Evolutionary conservation across 495 filamentous ascomycete genomes (phyloP), one percentile per base, ranked within the genome.

Genomic region (Pyronema omphalodes): DNA sequence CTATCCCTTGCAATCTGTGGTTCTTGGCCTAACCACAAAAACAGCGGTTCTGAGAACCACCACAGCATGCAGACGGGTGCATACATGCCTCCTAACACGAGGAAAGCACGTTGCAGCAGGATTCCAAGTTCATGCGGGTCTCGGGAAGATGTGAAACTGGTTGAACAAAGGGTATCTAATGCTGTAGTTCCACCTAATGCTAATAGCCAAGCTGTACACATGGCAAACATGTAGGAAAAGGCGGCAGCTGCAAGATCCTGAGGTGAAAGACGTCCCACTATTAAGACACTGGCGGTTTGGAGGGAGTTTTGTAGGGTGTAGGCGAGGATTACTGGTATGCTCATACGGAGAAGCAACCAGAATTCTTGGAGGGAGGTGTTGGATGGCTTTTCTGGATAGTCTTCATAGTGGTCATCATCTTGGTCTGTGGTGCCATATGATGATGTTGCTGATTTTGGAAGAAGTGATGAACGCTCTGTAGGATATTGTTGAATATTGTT

Each of bases 141-240:
- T 55, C 76, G 72, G 54, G 84, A 88, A 0, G 84, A 86, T 0
- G 88, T 94, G 64, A 84, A 94, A n/a, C 79, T 80, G 14, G 82
- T 83, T 0, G 86, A 89, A 9, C 83, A 85, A 9, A 94, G 71
- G 0, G 88, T 94, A 67, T 94, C 88, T 35, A 94, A 71, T 1
- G 88, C 88, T 1, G 86, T 95, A 1, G 87, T 89, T 6, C 88
- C 88, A n/a, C 88, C 88, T 3, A 95, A 72, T 0, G 81, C 88
- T 60, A 95, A 83, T 50, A 95, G 73, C 88, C 88, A 94, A 0
- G 76, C 88, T 0, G 85, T 89, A 9, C 84, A 78, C 81, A 87
- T 84, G 40, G 88, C 88, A 57, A 94, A 95, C 88, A 94, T 88
- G 68, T 89, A 86, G 0, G 83, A 82, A 67, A 94, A 94, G 7